phyloP scores from a whole-genome alignment of 257 asterid genomes.

The Nemophila menziesii region DNA sequence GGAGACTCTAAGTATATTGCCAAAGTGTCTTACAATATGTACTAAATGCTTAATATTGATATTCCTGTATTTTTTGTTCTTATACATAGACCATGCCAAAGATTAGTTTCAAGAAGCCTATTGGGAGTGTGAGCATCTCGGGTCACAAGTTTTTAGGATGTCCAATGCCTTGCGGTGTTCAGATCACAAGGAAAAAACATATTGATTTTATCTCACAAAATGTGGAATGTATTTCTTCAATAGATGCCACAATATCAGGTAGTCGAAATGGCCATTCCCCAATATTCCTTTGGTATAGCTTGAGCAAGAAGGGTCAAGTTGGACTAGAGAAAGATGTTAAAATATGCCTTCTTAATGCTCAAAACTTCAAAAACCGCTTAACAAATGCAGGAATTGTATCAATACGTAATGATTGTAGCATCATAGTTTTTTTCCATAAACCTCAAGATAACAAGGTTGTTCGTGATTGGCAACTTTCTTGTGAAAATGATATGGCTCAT shows the following conservation, averaged over 20 bases:
- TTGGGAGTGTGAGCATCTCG: conserved; percentile 23
- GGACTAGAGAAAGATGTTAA: conserved; percentile 9
- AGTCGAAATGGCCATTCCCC: conserved; percentile 21
- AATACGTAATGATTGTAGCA: conserved; percentile 16
- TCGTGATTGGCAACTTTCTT: conserved; percentile 20
- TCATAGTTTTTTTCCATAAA: conserved; percentile 18
- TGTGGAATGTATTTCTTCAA: conserved; percentile 14
- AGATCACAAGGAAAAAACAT: conserved; percentile 16
- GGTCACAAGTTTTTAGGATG: conserved; percentile 25
- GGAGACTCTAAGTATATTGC: too few species aligned
- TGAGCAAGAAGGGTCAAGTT: conserved; percentile 11
- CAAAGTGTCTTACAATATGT: too few species aligned
- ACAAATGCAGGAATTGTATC: conserved; percentile 13
- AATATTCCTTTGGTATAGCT: conserved; percentile 16
- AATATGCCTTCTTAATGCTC: conserved; percentile 13
- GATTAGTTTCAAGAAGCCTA: conserved; percentile 19
- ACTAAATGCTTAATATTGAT: neutral
- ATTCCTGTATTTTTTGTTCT: too few species aligned
- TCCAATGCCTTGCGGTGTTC: conserved; percentile 29
- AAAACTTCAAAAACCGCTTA: conserved; percentile 13
- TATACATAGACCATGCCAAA: conserved; percentile 5
- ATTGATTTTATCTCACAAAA: conserved; percentile 10
- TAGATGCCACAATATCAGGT: conserved; percentile 21
- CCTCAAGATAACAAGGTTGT: conserved; percentile 14
- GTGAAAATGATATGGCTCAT: conserved; percentile 20